Percentiles rank a stretch among this genome's conserved stretches.
Evolutionary conservation across 2,329 filamentous ascomycete genomes (phyloP).

Genomic region (Clarireedia homoeocarpa): DNA sequence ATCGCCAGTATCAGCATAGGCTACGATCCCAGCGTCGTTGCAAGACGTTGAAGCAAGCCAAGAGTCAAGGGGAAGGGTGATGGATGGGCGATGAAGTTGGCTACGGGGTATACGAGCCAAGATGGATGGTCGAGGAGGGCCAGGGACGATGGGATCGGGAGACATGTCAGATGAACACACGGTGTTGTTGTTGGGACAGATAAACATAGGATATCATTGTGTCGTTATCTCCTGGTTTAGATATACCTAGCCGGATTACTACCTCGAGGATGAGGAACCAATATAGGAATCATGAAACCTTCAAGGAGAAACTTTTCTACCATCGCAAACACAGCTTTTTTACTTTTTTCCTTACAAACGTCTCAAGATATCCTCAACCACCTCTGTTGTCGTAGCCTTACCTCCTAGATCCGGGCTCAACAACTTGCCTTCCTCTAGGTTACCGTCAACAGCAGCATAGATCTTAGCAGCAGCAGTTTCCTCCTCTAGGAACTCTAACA

Average conservation of each 20-base stretch:
- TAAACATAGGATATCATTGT: conserved; percentile 6
- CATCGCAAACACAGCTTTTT: background rate
- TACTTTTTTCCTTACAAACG: conserved; percentile 52
- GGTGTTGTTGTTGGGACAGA: background rate
- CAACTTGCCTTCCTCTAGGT: conserved; percentile 73
- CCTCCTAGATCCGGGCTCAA: conserved; percentile 89
- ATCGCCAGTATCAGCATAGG: background rate
- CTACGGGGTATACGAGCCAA: background rate
- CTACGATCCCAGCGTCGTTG: background rate
- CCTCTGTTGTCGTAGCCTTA: conserved; percentile 75
- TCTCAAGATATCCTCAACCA: conserved; percentile 78
- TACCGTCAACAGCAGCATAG: conserved; percentile 85
- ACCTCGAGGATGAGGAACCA: conserved; percentile 1
- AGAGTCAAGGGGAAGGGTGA: background rate
- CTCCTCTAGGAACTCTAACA: conserved; percentile 93
- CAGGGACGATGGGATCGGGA: background rate
- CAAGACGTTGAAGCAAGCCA: background rate
- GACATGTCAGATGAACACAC: background rate
- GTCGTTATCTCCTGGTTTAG: conserved; percentile 5
- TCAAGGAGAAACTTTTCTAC: conserved; percentile 7
- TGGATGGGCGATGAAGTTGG: background rate
- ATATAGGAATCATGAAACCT: conserved; percentile 1
- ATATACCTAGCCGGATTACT: conserved; percentile 1
- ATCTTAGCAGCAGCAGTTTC: conserved; percentile 81
- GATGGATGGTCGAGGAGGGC: background rate